Conservation (phyloP, 768 basidiomycete genomes). For the Trametes cingulata region DNA sequence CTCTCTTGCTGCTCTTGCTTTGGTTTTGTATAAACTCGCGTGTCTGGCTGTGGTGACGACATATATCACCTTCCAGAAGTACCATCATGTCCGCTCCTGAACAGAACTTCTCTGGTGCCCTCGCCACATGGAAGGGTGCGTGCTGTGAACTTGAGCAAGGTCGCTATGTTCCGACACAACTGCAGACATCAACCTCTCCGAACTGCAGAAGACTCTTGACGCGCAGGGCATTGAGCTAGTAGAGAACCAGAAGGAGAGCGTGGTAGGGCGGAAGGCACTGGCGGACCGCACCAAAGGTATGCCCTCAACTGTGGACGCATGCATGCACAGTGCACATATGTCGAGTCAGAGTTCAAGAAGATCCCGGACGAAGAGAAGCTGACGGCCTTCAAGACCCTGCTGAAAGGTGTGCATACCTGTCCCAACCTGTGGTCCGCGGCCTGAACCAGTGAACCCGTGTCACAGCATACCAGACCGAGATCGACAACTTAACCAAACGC, state of each 20-base stretch:
- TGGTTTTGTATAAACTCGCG: not conserved
- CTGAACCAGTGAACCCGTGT: not conserved
- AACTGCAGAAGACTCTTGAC: constrained; percentile 92
- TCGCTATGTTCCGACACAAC: not conserved
- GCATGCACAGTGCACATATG: not conserved
- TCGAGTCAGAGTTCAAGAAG: constrained; percentile 85
- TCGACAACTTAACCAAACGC: constrained; percentile 92
- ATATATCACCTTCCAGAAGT: no score
- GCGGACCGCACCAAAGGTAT: constrained; percentile 95
- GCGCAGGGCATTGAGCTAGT: constrained; percentile 92
- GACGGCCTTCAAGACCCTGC: constrained; percentile 82
- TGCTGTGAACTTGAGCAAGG: not conserved
- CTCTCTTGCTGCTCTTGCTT: not conserved
- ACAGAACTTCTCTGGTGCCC: constrained; percentile 89
- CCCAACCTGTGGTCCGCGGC: not conserved
- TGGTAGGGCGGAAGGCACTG: constrained; percentile 89
- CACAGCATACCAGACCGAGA: constrained; percentile 92
- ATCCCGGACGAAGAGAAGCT: constrained; percentile 88
- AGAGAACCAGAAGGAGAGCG: constrained; percentile 97
- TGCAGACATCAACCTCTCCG: constrained; percentile 81
- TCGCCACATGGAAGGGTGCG: constrained; percentile 90
- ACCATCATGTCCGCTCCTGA: constrained; percentile 38
- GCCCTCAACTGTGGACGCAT: not conserved
- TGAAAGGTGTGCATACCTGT: constrained; percentile 62
- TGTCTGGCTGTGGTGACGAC: no score